Conservation (phyloP, 2,329 filamentous ascomycete species). For the Fusarium sp. region DNA sequence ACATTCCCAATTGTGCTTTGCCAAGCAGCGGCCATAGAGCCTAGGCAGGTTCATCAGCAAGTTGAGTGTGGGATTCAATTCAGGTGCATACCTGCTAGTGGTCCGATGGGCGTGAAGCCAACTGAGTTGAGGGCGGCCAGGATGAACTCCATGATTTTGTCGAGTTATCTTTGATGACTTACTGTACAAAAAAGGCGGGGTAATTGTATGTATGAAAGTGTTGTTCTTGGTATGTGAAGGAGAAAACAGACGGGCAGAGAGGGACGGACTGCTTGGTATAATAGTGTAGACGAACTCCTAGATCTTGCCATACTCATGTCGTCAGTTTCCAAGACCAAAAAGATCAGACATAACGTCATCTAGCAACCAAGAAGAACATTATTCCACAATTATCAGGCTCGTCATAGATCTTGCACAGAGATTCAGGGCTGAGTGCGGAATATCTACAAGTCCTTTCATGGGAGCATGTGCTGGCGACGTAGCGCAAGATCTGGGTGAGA, state of each 20-base stretch:
- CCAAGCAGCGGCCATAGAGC: neutral
- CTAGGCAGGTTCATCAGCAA: neutral
- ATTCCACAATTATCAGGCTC: neutral
- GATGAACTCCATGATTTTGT: neutral
- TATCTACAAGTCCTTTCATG: neutral
- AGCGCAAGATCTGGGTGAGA: neutral
- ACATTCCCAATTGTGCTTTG: neutral
- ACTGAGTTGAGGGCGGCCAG: neutral
- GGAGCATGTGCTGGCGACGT: neutral
- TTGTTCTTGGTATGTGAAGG: neutral
- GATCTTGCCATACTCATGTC: neutral
- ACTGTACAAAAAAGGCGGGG: neutral
- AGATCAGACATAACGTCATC: neutral
- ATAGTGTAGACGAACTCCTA: neutral
- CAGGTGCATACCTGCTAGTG: neutral
- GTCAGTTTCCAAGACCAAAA: neutral
- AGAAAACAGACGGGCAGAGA: neutral
- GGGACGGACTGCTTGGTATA: neutral
- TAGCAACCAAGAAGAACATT: too few relatives aligned
- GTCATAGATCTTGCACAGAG: neutral
- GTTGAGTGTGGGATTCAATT: neutral
- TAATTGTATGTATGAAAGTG: neutral
- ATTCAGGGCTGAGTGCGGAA: neutral
- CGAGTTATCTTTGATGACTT: neutral
- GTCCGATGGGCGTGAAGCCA: neutral